A percentile compares a stretch with the other conserved stretches of the same genome.
phyloP scores from a whole-genome alignment of 768 basidiomycete species.

The Termitomyces sp. region DNA sequence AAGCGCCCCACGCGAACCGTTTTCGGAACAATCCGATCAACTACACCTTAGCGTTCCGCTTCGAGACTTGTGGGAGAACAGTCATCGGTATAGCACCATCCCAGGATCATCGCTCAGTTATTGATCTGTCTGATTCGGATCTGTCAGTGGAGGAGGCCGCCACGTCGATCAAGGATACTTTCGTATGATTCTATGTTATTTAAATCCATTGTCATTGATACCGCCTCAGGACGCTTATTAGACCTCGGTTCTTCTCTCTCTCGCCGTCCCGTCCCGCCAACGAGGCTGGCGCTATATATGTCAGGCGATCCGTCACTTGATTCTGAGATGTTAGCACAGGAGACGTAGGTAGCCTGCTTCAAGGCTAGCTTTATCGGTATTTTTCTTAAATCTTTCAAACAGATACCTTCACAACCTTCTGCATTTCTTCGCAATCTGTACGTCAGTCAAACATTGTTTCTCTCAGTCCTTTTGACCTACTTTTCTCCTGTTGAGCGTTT shows the following conservation, averaged over 20 bases:
- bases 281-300: conserved; percentile 14
- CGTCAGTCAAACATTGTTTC: conserved; percentile 6
- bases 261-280: no score
- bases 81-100: no score
- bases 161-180: background rate
- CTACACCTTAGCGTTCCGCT: no score
- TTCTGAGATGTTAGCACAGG: conserved; percentile 1
- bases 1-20: no score
- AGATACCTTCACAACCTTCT: conserved; percentile 24
- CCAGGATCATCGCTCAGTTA: background rate
- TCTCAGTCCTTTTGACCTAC: background rate
- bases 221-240: background rate
- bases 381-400: conserved; percentile 12
- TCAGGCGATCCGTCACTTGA: conserved; percentile 18
- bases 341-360: conserved; percentile 1
- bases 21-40: no score
- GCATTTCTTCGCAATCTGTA: conserved; percentile 29
- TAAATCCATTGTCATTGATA: background rate
- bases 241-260: background rate
- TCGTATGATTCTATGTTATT: no score
- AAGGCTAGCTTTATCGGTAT: conserved; percentile 11
- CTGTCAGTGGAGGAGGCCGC: no score
- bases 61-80: no score
- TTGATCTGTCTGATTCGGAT: background rate
- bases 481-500: conserved; percentile 21